These are phyloP conservation scores for Coprinellus micaceus DNA, from an alignment of 768 basidiomycete species.

Conservation along the genomic window DNA sequence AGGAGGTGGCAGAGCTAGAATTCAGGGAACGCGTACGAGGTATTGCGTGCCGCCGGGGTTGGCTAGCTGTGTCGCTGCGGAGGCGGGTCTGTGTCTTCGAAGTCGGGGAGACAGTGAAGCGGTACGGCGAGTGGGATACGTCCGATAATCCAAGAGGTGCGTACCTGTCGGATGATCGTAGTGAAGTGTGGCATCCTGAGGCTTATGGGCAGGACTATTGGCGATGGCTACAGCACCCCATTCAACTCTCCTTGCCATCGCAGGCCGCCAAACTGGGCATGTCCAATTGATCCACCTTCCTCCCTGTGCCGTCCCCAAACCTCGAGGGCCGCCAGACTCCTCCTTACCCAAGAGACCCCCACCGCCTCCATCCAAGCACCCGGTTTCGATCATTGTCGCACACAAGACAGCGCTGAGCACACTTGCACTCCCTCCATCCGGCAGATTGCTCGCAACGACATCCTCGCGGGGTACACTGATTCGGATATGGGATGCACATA, in stretches of 20 bases:
- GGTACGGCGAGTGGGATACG: slow-evolving; percentile 81
- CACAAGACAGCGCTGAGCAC: slow-evolving; percentile 79
- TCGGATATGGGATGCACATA: slow-evolving; percentile 76
- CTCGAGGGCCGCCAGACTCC: slow-evolving; percentile 53
- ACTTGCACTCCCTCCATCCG: slow-evolving; percentile 73
- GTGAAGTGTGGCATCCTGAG: neutral
- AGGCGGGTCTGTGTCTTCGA: slow-evolving; percentile 77
- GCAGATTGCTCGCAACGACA: slow-evolving; percentile 77
- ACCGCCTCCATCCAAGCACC: slow-evolving; percentile 54
- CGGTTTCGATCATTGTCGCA: slow-evolving; percentile 78
- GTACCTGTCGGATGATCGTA: slow-evolving; percentile 21
- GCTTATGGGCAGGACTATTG: slow-evolving; percentile 55
- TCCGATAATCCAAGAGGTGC: slow-evolving; percentile 81
- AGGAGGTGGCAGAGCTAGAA: slow-evolving; percentile 84
- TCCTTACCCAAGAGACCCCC: slow-evolving; percentile 52
- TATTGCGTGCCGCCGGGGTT: slow-evolving; percentile 74
- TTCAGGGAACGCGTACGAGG: slow-evolving; percentile 83
- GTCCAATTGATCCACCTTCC: slow-evolving; percentile 85
- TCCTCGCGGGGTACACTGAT: slow-evolving; percentile 82
- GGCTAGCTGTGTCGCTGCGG: slow-evolving; percentile 79
- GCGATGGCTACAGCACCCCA: slow-evolving; percentile 75
- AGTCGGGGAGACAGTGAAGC: slow-evolving; percentile 53
- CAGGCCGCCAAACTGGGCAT: slow-evolving; percentile 83
- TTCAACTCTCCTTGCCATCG: slow-evolving; percentile 80
- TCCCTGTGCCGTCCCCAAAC: slow-evolving; percentile 62